Conservation (phyloP, 2,329 filamentous ascomycete genomes). For the Botryosphaeria agaves region DNA sequence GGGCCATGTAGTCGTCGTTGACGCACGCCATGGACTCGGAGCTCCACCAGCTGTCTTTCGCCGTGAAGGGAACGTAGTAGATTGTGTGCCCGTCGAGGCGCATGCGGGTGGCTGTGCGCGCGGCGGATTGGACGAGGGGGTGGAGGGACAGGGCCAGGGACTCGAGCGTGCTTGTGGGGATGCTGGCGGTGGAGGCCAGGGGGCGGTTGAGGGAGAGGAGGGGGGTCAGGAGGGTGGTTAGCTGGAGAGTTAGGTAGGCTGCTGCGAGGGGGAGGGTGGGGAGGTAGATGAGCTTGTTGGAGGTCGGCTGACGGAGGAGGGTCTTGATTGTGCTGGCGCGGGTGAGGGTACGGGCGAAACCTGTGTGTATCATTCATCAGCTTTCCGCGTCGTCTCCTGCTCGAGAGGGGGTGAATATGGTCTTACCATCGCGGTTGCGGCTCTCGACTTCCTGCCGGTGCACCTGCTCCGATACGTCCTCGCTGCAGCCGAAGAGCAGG, state of each 20-base stretch:
- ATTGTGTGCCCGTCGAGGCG: constrained; percentile 8
- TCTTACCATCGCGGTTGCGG: constrained; percentile 21
- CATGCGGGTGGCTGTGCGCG: constrained; percentile 8
- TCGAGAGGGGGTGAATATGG: background rate
- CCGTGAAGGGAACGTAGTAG: constrained; percentile 13
- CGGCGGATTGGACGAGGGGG: constrained; percentile 8
- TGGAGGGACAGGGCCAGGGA: constrained; percentile 1
- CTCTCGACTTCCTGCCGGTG: constrained; percentile 19
- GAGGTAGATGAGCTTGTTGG: no score
- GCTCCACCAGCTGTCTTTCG: constrained; percentile 15
- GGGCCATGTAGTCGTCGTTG: no score
- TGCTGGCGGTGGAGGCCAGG: background rate
- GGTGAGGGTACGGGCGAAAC: constrained; percentile 9
- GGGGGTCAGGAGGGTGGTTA: constrained; percentile 6
- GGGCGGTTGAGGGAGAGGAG: constrained; percentile 3
- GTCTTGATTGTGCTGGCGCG: constrained; percentile 6
- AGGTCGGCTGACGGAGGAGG: background rate
- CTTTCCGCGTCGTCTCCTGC: no score
- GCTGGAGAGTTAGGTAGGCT: constrained; percentile 3
- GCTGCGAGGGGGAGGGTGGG: background rate
- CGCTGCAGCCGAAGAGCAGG: constrained; percentile 11
- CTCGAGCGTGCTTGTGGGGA: background rate
- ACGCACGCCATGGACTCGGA: constrained; percentile 10
- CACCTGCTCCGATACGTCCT: constrained; percentile 10
- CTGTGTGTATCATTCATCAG: constrained; percentile 6